Evolutionary conservation across 2,329 filamentous ascomycete species (phyloP), one percentile per base, ranked within the genome.

Genomic region (Ophiosphaerella herpotricha): DNA sequence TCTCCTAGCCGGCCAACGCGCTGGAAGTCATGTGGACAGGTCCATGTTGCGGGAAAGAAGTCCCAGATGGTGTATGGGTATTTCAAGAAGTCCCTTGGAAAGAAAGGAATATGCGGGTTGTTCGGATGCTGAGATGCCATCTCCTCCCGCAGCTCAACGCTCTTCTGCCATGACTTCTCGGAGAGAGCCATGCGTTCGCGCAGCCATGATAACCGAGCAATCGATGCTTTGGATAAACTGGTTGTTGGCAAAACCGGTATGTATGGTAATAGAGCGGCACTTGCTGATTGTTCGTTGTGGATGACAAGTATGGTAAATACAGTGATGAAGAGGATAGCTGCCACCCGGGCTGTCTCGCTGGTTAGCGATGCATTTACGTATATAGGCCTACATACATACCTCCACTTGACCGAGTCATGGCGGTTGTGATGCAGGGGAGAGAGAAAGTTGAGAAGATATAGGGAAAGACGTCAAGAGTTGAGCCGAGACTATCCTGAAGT

Each of bases 1-100:
- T 70, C 67, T 4, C 67, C 67, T 6, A 70, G 57, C 7, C 66
- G 54, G 3, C 67, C 67, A 0, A 70, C 61, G 31, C 67, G 63
- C 47, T 70, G 67, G 31, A 70, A 55, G 48, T 70, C 67, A 34
- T 68, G 67, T 9, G 67, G 67, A 34, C 67, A 70, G 35, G 65
- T 68, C 62, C 63, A 70, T 4, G 65, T 66, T 7, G 67, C 55
- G 1, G 67, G 66, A 37, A 68, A 70, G 53, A 67, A 70, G 47
- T 70, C 67, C 67, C 67, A 70, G 34, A 70, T 55, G 0, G 66
- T 70, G 55, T 57, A 70, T 1, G 66, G 65, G 46, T 67, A 68
- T 39, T 63, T 67, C 18, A 67, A 34, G 39, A 70, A 70, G 46
- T 64, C 64, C 7, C 49, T 59, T 1, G 66, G 66, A 40, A 68